Conservation (phyloP, 164 flowering plant genomes). For the Tetrastigma voinierianum region DNA sequence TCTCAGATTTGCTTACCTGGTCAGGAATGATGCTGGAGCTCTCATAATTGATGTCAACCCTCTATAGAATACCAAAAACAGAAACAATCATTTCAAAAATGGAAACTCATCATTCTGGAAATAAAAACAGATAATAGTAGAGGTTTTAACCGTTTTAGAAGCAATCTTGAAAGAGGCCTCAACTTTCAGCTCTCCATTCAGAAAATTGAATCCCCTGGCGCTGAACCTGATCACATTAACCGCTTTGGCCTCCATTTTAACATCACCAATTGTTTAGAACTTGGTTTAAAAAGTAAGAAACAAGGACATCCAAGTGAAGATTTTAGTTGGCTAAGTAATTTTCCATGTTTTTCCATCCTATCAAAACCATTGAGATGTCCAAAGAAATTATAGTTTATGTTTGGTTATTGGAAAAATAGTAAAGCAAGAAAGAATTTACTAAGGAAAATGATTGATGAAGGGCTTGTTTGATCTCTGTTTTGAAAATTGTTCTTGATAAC, state of each 20-base stretch:
- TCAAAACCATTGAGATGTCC: too few relatives aligned
- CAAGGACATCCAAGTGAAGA: too few relatives aligned
- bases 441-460: too few relatives aligned
- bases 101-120: background rate
- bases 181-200: constrained; percentile 52
- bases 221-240: constrained; percentile 65
- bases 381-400: too few relatives aligned
- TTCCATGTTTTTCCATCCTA: too few relatives aligned
- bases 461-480: too few relatives aligned
- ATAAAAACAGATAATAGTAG: background rate
- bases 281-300: constrained; percentile 5
- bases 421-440: too few relatives aligned
- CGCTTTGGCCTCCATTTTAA: constrained; percentile 81
- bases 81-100: background rate
- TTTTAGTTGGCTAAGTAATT: too few relatives aligned
- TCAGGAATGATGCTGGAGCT: constrained; percentile 71
- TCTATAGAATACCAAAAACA: constrained; percentile 34
- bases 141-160: constrained; percentile 40
- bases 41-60: constrained; percentile 66
- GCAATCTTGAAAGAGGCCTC: constrained; percentile 55
- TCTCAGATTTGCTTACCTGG: constrained; percentile 44
- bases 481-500: too few relatives aligned
- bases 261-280: constrained; percentile 26
- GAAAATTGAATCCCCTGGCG: constrained; percentile 50
- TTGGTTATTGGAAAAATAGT: too few relatives aligned